Evolutionary conservation across 2,329 filamentous ascomycete species (phyloP).

Genomic region (Leptodontidium sp.): DNA sequence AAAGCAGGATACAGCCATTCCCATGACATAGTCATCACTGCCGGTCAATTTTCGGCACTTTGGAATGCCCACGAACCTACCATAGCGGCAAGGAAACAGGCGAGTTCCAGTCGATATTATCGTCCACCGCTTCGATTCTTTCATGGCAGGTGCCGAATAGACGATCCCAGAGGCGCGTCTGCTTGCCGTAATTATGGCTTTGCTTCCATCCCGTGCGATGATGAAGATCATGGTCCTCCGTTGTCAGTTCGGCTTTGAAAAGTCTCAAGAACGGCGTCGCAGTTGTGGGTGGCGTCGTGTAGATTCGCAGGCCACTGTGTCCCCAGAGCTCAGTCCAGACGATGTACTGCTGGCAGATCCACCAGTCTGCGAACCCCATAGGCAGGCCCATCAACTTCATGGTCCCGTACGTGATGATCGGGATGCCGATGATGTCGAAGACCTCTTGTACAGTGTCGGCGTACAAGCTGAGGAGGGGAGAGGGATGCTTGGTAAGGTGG

Average conservation of each 20-base stretch:
- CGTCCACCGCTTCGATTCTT: neutral
- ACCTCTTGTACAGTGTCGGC: neutral
- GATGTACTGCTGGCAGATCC: constrained; percentile 10
- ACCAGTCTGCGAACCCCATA: constrained; percentile 9
- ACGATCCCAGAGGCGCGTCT: constrained; percentile 4
- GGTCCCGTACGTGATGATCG: constrained; percentile 5
- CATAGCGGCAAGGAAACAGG: neutral
- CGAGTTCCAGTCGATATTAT: neutral
- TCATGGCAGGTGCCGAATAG: constrained; percentile 5
- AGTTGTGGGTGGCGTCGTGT: neutral
- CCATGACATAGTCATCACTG: neutral
- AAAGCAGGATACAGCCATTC: neutral
- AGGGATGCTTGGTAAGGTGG: constrained; percentile 1
- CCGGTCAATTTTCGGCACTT: neutral
- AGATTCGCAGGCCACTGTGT: neutral
- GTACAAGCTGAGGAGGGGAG: constrained; percentile 3
- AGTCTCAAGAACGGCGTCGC: neutral
- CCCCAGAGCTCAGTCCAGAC: constrained; percentile 8
- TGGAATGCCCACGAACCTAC: neutral
- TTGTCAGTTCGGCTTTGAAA: neutral
- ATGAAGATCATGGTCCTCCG: constrained; percentile 6
- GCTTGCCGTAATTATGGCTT: constrained; percentile 6
- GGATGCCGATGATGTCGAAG: constrained; percentile 9
- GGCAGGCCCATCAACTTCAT: constrained; percentile 2
- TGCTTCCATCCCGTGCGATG: constrained; percentile 3